Evolutionary conservation across 495 filamentous ascomycete species (phyloP), one percentile per base, ranked within the genome.

Genomic region (Penicillium pulvis): DNA sequence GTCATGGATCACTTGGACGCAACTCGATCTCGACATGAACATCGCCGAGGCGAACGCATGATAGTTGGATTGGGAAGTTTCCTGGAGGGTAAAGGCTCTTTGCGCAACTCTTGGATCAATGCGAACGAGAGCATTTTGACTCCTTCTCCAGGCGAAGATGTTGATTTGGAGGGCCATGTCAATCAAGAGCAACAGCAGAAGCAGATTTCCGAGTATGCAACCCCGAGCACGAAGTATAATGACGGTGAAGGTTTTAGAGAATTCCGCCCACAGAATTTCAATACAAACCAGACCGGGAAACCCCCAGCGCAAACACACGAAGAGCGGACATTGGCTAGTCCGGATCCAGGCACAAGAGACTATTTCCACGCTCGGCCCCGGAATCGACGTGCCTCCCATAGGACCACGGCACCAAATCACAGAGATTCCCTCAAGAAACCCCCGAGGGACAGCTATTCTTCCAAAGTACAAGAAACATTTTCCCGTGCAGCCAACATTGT

Each of bases 401-500:
- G 24, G 12, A 30, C n/a, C 26, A 49, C 16, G 11, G 46, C 12
- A 9, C 46, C 46, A n/a, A n/a, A 8, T 0, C 26, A 44, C 24
- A 46, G 52, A 19, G 23, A 51, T 10, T 26, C 20, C 24, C 19
- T 16, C n/a, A 43, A 52, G 20, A 43, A 24, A 31, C 42, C 51
- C 14, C 55, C 59, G 8, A 56, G 56, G 39, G 43, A 44, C 11
- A 41, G 39, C 26, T 55, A 64, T 24, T 24, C 35, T 14, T 30
- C 43, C 24, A 47, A 59, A 7, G 14, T 61, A 8, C 41, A 50
- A 24, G 52, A 61, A n/a, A 53, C 61, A 0, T 69, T 69, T 39
- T 67, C 64, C 7, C 71, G 74, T 39, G 82, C 81, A 19, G 69
- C 75, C 35, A 78, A 77, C 46, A 68, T 83, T 26, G 75, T 83